These are phyloP conservation scores for Scedosporium aurantiacum DNA, from an alignment of 2,329 filamentous ascomycete genomes.

Conservation along the genomic window DNA sequence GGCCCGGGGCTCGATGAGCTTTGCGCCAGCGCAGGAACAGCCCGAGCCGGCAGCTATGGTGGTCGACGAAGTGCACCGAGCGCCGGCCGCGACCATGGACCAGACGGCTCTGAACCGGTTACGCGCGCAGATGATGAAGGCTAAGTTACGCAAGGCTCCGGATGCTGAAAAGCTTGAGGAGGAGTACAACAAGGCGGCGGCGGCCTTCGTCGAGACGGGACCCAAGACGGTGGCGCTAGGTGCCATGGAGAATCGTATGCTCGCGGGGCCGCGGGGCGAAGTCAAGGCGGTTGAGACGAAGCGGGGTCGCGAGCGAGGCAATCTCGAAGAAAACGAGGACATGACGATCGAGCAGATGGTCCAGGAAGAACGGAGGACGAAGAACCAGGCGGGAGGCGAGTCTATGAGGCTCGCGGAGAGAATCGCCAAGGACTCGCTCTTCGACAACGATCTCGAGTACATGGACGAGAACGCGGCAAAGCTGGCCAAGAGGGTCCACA, in stretches of 20 bases:
- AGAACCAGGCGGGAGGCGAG: slow-evolving; percentile 66
- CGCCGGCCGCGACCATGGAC: slow-evolving; percentile 47
- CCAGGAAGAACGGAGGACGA: slow-evolving; percentile 79
- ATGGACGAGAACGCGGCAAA: slow-evolving; percentile 94
- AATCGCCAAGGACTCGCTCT: slow-evolving; percentile 87
- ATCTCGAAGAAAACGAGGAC: slow-evolving; percentile 83
- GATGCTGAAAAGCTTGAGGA: slow-evolving; percentile 68
- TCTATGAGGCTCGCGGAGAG: slow-evolving; percentile 75
- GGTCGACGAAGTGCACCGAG: slow-evolving; percentile 7
- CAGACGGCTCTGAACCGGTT: slow-evolving; percentile 77
- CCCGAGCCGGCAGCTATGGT: background rate
- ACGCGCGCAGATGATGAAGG: slow-evolving; percentile 92
- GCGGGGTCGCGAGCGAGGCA: slow-evolving; percentile 71
- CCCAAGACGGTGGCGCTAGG: slow-evolving; percentile 61
- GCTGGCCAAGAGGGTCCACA: slow-evolving; percentile 76
- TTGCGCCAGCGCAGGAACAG: background rate
- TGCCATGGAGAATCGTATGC: slow-evolving; percentile 79
- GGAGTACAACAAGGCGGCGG: slow-evolving; percentile 69
- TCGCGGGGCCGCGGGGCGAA: slow-evolving; percentile 64
- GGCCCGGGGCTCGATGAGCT: slow-evolving; percentile 26
- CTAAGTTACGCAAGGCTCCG: slow-evolving; percentile 69
- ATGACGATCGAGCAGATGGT: slow-evolving; percentile 98
- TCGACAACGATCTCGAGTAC: slow-evolving; percentile 87
- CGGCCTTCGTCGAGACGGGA: slow-evolving; percentile 49
- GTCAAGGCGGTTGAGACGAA: slow-evolving; percentile 69